phyloP scores from a whole-genome alignment of 2,329 filamentous ascomycete species.

The Fusarium sp. region DNA sequence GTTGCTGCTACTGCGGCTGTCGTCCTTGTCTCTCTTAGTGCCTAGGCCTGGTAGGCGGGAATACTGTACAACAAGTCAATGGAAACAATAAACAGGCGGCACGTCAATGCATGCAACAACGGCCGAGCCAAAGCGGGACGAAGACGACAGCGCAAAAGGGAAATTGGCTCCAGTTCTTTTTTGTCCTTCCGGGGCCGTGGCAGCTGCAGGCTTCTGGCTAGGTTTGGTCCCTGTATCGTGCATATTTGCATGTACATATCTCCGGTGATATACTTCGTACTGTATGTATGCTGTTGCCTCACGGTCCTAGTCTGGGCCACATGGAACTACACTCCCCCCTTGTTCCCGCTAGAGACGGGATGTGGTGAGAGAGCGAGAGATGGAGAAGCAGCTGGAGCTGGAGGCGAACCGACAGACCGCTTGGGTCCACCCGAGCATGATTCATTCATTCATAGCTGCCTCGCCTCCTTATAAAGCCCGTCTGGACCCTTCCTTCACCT shows the following conservation, averaged over 20 bases:
- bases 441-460: slow-evolving; percentile 53
- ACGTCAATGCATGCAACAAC: slow-evolving; percentile 33
- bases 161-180: slow-evolving; percentile 31
- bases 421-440: slow-evolving; percentile 49
- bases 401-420: slow-evolving; percentile 48
- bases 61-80: slow-evolving; percentile 1
- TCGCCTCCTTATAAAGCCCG: slow-evolving; percentile 48
- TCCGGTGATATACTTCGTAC: slow-evolving; percentile 31
- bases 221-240: slow-evolving; percentile 1
- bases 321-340: slow-evolving; percentile 24
- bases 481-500: slow-evolving; percentile 21
- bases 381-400: slow-evolving; percentile 22
- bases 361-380: slow-evolving; percentile 31
- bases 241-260: slow-evolving; percentile 2
- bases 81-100: not conserved
- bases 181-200: not conserved
- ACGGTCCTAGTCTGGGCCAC: slow-evolving; percentile 30
- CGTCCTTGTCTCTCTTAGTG: slow-evolving; percentile 19
- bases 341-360: slow-evolving; percentile 21
- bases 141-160: not conserved
- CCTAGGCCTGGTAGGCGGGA: not conserved
- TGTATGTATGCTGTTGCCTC: slow-evolving; percentile 34
- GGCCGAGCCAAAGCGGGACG: slow-evolving; percentile 21
- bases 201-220: slow-evolving; percentile 17
- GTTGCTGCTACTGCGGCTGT: not conserved